These are phyloP conservation scores for Argentina anserina DNA, from an alignment of 306 rosid species.

Conservation along the genomic window DNA sequence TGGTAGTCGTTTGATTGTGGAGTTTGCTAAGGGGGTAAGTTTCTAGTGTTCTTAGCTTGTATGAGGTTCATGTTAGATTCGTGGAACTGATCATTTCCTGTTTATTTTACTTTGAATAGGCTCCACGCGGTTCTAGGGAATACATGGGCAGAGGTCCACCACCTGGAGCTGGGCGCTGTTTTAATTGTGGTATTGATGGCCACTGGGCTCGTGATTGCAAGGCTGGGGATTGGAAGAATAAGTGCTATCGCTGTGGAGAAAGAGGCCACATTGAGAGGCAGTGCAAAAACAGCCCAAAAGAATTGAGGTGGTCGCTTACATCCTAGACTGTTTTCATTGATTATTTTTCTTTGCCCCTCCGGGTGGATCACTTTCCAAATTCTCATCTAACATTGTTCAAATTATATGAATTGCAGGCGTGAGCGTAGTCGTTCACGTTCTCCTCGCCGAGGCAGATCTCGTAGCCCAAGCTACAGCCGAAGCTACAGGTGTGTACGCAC, in stretches of 20 bases:
- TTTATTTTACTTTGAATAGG: constrained; percentile 34
- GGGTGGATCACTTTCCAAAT: not conserved
- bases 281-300: constrained; percentile 78
- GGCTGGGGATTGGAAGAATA: constrained; percentile 91
- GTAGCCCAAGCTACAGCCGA: constrained; percentile 62
- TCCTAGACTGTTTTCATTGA: not conserved
- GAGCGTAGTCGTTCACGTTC: constrained; percentile 51
- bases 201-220: constrained; percentile 91
- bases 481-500: constrained; percentile 50
- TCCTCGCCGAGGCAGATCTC: constrained; percentile 67
- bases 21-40: constrained; percentile 72
- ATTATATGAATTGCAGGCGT: constrained; percentile 29
- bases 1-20: constrained; percentile 71
- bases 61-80: not conserved
- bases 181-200: constrained; percentile 82
- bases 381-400: not conserved
- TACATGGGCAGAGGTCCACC: constrained; percentile 73
- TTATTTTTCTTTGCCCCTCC: not conserved
- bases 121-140: constrained; percentile 76
- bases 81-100: not conserved
- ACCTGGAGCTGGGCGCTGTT: constrained; percentile 91
- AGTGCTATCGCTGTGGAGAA: constrained; percentile 87
- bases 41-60: not conserved
- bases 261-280: constrained; percentile 78
- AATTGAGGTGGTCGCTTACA: constrained; percentile 41